Percentiles rank a stretch among this genome's conserved stretches.
phyloP scores from a whole-genome alignment of 495 filamentous ascomycete genomes.

The Annulohypoxylon stygium region DNA sequence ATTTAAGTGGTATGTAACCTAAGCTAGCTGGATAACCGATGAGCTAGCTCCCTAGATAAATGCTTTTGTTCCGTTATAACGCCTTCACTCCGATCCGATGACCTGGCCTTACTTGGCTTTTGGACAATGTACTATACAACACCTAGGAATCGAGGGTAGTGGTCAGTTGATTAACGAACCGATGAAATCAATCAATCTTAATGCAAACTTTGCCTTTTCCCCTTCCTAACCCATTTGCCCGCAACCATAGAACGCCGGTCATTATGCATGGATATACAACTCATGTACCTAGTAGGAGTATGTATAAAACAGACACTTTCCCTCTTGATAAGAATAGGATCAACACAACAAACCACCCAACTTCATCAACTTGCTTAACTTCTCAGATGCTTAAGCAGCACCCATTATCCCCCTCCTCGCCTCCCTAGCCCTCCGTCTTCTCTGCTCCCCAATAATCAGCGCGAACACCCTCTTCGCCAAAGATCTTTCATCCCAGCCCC shows the following conservation, averaged over 20 bases:
- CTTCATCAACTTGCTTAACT: slow-evolving; percentile 1
- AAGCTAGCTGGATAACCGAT: neutral
- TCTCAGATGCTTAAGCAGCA: neutral
- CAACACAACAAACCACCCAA: neutral
- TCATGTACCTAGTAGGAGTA: no score
- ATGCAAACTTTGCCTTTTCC: neutral
- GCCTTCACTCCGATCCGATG: neutral
- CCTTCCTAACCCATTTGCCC: slow-evolving; percentile 2
- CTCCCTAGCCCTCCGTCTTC: slow-evolving; percentile 41
- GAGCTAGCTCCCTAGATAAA: neutral
- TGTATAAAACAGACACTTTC: neutral
- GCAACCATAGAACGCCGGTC: slow-evolving; percentile 7
- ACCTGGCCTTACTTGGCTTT: neutral
- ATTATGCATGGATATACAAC: slow-evolving; percentile 8
- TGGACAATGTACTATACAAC: neutral
- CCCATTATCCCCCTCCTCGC: neutral
- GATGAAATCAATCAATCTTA: slow-evolving; percentile 10
- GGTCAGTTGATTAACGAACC: neutral
- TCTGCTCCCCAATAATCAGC: slow-evolving; percentile 61
- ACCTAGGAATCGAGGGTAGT: slow-evolving; percentile 3
- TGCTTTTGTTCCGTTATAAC: neutral
- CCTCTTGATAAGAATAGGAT: neutral
- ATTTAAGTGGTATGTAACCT: neutral
- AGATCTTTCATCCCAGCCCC: slow-evolving; percentile 59
- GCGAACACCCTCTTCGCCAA: slow-evolving; percentile 66